Evolutionary conservation across 169 alveolate species (phyloP), one percentile per base, ranked within the genome.

Genomic region (Neospora caninum): DNA sequence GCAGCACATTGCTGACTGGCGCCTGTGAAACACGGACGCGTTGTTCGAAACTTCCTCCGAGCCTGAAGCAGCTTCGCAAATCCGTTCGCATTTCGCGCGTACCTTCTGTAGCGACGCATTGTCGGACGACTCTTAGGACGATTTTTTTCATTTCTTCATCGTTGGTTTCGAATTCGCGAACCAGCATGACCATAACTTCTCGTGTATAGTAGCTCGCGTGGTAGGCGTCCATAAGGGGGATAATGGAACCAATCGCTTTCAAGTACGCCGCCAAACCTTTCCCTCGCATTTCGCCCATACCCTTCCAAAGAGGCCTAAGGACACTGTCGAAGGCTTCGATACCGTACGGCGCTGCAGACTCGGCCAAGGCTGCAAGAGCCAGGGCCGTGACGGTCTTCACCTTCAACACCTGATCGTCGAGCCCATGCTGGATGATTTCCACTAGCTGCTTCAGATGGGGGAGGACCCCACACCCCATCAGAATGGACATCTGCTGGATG

Each of bases 311-410:
- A 39, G 99, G 99, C 88, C 99, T 97, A 78, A 99, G 97, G 67
- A 99, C 99, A 80, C 98, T 95, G 64, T 99, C 99, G 96, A 99
- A 99, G 89, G 99, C 99, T 95, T 99, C 99, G 38, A 99, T 99
- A 86, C 99, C 99, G 96, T 99, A 99, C 22, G 99, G 99, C 88
- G 99, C 98, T 22, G 99, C 97, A 0, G 99, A 99, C 96, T 99
- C 99, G 0, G 99, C 99, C 92, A 99, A 95, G 18, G 99, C 99
- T 0, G 99, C 99, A 87, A 99, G 94, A 9, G 99, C 99, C 89
- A 99, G 96, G 20, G 99, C 99, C 0, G 99, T 99, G 95, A 99
- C 99, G 34, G 99, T 99, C 95, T 99, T 98, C 16, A 93, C 95
- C 93, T 97, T 97, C 93, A 89, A 92, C 89, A 99, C 98, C 83